Evolutionary conservation across 805 yeast species (phyloP).

Genomic region (Torulaspora delbrueckii): DNA sequence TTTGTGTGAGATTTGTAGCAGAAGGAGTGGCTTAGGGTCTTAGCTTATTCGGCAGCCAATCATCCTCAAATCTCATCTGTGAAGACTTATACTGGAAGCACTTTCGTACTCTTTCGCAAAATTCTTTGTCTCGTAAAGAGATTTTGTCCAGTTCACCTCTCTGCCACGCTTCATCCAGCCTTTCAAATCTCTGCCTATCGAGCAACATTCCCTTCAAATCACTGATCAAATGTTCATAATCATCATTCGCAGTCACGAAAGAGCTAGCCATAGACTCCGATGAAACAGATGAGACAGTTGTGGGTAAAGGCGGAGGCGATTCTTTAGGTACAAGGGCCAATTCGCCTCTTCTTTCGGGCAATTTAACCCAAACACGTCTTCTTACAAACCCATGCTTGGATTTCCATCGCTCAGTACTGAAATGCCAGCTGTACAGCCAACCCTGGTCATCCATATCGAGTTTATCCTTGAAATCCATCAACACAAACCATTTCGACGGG

Average conservation of each 20-base stretch:
- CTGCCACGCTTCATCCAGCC: conserved; percentile 5
- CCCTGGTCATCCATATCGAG: conserved; percentile 77
- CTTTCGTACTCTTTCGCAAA: conserved; percentile 2
- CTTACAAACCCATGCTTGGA: conserved; percentile 62
- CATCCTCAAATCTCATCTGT: conserved; percentile 7
- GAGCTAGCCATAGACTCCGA: not conserved
- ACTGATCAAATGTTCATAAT: conserved; percentile 4
- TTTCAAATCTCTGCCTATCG: conserved; percentile 19
- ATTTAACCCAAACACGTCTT: conserved; percentile 59
- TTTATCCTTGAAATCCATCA: conserved; percentile 45
- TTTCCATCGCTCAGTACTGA: conserved; percentile 53
- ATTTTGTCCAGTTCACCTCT: not conserved
- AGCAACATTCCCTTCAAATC: conserved; percentile 9
- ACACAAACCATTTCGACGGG: conserved; percentile 63
- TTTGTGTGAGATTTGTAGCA: conserved; percentile 4
- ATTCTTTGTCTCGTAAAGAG: conserved; percentile 1
- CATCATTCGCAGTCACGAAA: conserved; percentile 2
- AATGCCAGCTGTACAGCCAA: conserved; percentile 63
- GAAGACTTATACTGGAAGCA: conserved; percentile 12
- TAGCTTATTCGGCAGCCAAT: conserved; percentile 8
- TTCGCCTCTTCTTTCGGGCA: conserved; percentile 2
- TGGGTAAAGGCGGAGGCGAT: not conserved
- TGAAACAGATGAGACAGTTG: not conserved
- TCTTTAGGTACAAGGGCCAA: not conserved
- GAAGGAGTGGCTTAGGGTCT: not conserved